Conservation (phyloP, 352 stramenopile genomes). For the Phytophthora podocarpi region DNA sequence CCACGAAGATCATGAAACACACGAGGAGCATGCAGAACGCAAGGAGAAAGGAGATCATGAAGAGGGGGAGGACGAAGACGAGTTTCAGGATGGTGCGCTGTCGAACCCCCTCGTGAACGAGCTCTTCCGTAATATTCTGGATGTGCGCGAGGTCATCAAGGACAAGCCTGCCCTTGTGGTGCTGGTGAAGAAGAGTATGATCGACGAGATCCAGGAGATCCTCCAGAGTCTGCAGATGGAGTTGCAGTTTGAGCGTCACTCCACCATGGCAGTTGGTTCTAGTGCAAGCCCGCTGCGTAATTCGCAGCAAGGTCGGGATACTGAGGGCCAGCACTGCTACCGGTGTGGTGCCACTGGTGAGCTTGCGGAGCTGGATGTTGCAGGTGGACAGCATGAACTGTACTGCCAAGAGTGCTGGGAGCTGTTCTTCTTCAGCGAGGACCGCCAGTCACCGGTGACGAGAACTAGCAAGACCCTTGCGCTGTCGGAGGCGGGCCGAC, state of each 20-base stretch:
- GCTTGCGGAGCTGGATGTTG: slow-evolving; percentile 58
- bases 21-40: slow-evolving; percentile 3
- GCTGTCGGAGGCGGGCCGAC: slow-evolving; percentile 22
- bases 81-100: slow-evolving; percentile 37
- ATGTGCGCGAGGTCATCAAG: slow-evolving; percentile 62
- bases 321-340: slow-evolving; percentile 45
- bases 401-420: slow-evolving; percentile 84
- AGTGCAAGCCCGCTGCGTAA: slow-evolving; percentile 19
- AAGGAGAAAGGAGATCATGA: background rate
- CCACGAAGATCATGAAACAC: background rate
- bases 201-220: slow-evolving; percentile 85
- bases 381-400: slow-evolving; percentile 44
- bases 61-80: slow-evolving; percentile 9
- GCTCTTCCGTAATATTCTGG: slow-evolving; percentile 48
- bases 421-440: slow-evolving; percentile 72
- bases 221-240: slow-evolving; percentile 81
- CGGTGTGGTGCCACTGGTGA: slow-evolving; percentile 62
- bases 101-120: slow-evolving; percentile 58
- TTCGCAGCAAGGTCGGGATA: slow-evolving; percentile 21
- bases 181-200: slow-evolving; percentile 72
- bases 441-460: slow-evolving; percentile 25
- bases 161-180: slow-evolving; percentile 60
- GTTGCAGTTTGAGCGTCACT: slow-evolving; percentile 79
- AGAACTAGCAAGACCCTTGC: slow-evolving; percentile 31
- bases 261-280: slow-evolving; percentile 58